These are phyloP conservation scores for Begonia masoniana DNA, from an alignment of 306 rosid species.

Conservation along the genomic window DNA sequence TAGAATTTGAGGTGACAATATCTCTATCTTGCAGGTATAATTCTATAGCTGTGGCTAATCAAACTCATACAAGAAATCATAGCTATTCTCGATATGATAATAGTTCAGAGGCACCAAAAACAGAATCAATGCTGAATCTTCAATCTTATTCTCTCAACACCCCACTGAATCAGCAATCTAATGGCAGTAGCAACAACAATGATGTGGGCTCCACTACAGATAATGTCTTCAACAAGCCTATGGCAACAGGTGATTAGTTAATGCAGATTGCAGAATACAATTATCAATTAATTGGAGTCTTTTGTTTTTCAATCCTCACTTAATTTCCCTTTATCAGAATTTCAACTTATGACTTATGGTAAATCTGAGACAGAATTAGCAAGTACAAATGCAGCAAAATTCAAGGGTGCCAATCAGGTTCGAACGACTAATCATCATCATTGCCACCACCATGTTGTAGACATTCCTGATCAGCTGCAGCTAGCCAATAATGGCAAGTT, in stretches of 20 bases:
- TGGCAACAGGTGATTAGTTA: constrained; percentile 11
- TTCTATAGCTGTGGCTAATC: constrained; percentile 32
- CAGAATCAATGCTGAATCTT: constrained; percentile 18
- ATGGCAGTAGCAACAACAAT: constrained; percentile 38
- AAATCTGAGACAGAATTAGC: too few relatives aligned
- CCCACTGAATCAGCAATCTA: constrained; percentile 32
- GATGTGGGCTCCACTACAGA: constrained; percentile 29
- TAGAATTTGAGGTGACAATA: neutral
- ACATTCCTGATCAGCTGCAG: constrained; percentile 12
- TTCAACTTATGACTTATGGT: too few relatives aligned
- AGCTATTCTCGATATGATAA: constrained; percentile 40
- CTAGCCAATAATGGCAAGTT: constrained; percentile 16
- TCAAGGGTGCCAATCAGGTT: too few relatives aligned
- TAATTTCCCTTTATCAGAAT: too few relatives aligned
- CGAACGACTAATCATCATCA: constrained; percentile 13
- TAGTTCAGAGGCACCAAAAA: constrained; percentile 25
- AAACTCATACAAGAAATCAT: neutral
- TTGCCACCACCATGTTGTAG: constrained; percentile 27
- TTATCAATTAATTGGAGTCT: too few relatives aligned
- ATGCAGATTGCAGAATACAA: too few relatives aligned
- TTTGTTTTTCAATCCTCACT: too few relatives aligned
- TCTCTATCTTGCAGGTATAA: constrained; percentile 34
- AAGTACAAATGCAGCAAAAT: too few relatives aligned
- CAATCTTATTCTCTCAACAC: constrained; percentile 22
- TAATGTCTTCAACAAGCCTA: constrained; percentile 23